A percentile compares a stretch with the other conserved stretches of the same genome.
Evolutionary conservation across 768 basidiomycete genomes (phyloP).

Genomic region (Clitopilus passeckerianus): DNA sequence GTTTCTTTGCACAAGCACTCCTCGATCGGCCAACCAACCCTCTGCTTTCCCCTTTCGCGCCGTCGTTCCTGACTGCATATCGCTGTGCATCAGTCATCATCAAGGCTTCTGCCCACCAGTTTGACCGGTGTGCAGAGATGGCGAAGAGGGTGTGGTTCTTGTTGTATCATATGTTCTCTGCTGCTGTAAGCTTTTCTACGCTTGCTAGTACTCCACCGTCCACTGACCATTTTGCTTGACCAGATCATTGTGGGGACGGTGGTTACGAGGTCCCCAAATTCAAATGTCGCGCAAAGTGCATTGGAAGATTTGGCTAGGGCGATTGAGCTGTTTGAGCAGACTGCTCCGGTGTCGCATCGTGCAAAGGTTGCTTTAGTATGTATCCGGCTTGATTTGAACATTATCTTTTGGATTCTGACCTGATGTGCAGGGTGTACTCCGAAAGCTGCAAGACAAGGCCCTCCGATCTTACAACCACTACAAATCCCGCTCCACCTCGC

Average conservation of each 20-base stretch:
- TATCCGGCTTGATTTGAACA: not conserved
- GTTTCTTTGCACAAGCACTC: slow-evolving; percentile 56
- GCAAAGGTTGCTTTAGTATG: slow-evolving; percentile 41
- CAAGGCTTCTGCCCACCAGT: slow-evolving; percentile 43
- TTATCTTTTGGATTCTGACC: not conserved
- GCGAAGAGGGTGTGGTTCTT: slow-evolving; percentile 48
- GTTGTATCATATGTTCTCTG: slow-evolving; percentile 45
- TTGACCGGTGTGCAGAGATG: slow-evolving; percentile 41
- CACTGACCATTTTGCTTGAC: not conserved
- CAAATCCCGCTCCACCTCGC: slow-evolving; percentile 8
- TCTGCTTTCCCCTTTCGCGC: slow-evolving; percentile 48
- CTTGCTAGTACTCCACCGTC: not conserved
- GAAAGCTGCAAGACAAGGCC: slow-evolving; percentile 42
- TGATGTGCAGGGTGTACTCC: slow-evolving; percentile 32
- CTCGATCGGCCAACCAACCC: slow-evolving; percentile 50
- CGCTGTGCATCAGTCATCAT: slow-evolving; percentile 47
- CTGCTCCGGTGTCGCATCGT: slow-evolving; percentile 38
- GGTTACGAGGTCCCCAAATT: slow-evolving; percentile 52
- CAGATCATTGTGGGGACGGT: slow-evolving; percentile 57
- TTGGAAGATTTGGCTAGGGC: slow-evolving; percentile 43
- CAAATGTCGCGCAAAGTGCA: slow-evolving; percentile 43
- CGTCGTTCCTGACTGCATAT: slow-evolving; percentile 52
- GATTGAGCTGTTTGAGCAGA: slow-evolving; percentile 39
- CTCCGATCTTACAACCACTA: slow-evolving; percentile 26
- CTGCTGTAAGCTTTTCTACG: slow-evolving; percentile 31